phyloP scores from a whole-genome alignment of 2,329 filamentous ascomycete species.

The Lanzia echinophila region DNA sequence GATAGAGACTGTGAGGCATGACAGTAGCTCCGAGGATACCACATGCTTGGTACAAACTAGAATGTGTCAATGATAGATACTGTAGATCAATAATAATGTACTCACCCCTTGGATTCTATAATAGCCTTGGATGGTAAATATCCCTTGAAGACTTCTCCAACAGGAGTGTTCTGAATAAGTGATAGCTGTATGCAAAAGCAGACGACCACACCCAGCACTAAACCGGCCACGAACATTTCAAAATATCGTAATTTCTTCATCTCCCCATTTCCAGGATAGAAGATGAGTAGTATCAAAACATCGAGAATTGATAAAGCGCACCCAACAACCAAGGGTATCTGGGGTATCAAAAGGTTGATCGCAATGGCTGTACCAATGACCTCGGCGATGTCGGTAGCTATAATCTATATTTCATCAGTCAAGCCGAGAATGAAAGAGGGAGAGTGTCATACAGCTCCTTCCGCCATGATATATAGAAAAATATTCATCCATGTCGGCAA shows the following conservation, averaged over 20 bases:
- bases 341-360: constrained; percentile 56
- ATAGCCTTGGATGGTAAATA: constrained; percentile 57
- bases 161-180: constrained; percentile 47
- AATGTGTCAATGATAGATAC: constrained; percentile 13
- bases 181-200: constrained; percentile 67
- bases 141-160: constrained; percentile 56
- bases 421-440: not conserved
- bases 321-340: constrained; percentile 59
- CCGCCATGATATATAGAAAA: constrained; percentile 46
- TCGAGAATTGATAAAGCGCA: constrained; percentile 63
- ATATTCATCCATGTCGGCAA: constrained; percentile 49
- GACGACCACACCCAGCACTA: constrained; percentile 62
- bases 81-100: not conserved
- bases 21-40: constrained; percentile 73
- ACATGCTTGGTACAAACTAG: constrained; percentile 59
- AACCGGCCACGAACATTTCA: constrained; percentile 54
- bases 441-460: constrained; percentile 35
- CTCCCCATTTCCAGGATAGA: constrained; percentile 52
- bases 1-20: constrained; percentile 63
- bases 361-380: constrained; percentile 64
- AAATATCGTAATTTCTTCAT: constrained; percentile 57
- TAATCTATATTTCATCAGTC: constrained; percentile 35
- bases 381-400: constrained; percentile 53
- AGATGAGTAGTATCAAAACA: constrained; percentile 60
- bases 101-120: constrained; percentile 48